phyloP scores from a whole-genome alignment of 352 stramenopile genomes.

The Lagenidium giganteum region DNA sequence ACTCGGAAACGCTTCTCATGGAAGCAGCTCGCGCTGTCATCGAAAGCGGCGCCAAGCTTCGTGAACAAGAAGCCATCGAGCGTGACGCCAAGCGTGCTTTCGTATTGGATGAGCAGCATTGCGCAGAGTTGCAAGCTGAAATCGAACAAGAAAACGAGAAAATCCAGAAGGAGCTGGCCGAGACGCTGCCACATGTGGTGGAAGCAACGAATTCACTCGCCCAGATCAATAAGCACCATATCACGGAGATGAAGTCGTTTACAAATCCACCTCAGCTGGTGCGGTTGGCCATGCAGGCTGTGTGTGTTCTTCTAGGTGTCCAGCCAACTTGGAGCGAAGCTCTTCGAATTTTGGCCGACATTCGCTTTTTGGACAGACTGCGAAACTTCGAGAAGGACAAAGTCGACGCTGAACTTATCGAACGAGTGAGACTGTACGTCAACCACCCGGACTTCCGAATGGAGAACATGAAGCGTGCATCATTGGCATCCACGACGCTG shows the following conservation, averaged over 20 bases:
- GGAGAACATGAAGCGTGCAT: slow-evolving; percentile 72
- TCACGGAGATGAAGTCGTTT: slow-evolving; percentile 79
- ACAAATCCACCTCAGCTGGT: slow-evolving; percentile 65
- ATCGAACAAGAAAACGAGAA: slow-evolving; percentile 48
- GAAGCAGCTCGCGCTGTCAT: slow-evolving; percentile 27
- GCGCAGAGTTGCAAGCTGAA: slow-evolving; percentile 38
- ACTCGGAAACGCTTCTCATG: slow-evolving; percentile 24
- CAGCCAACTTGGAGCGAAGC: slow-evolving; percentile 64
- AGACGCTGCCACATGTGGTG: slow-evolving; percentile 52
- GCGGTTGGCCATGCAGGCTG: slow-evolving; percentile 69
- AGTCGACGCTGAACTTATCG: slow-evolving; percentile 35
- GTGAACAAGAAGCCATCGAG: slow-evolving; percentile 30
- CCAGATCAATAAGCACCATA: slow-evolving; percentile 78
- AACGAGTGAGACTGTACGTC: slow-evolving; percentile 49
- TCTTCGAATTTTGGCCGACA: slow-evolving; percentile 58
- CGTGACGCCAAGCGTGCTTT: slow-evolving; percentile 38
- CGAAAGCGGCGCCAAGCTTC: slow-evolving; percentile 19
- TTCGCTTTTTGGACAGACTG: slow-evolving; percentile 60
- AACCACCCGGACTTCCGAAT: slow-evolving; percentile 74
- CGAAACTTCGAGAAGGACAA: slow-evolving; percentile 53
- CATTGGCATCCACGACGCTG: slow-evolving; percentile 58
- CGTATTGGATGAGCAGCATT: slow-evolving; percentile 51
- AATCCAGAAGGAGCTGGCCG: slow-evolving; percentile 52
- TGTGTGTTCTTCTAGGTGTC: slow-evolving; percentile 55
- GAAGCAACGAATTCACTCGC: slow-evolving; percentile 52